Evolutionary conservation across 2,329 filamentous ascomycete species (phyloP), one percentile per base, ranked within the genome.

Genomic region (Trichoderma atroviride): DNA sequence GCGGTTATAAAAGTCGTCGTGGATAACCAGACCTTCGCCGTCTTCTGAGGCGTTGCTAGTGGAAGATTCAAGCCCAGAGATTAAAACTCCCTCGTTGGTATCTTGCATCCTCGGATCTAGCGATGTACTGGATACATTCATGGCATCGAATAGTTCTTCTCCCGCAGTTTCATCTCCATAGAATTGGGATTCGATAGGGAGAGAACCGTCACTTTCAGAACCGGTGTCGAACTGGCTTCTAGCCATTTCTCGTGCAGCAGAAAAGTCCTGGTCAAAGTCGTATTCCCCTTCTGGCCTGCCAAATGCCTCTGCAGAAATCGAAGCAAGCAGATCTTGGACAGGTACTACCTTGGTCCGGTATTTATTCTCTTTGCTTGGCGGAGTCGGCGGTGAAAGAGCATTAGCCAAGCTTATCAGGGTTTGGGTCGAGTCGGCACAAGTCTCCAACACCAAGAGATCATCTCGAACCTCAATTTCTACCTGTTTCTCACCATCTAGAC

Each of bases 361-460:
- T 76, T 96, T 96, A 72, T 90, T 88, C 73, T 92, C 90, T 71
- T 91, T 93, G 75, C 88, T 95, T 1, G 94, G 93, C 0, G 94
- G 91, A 9, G 89, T 90, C 1, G 96, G 95, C 5, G 95, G 96
- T 47, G 90, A 89, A 5, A 99, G 84, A 0, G 91, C 94, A 75
- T 92, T 93, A 19, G 94, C 81, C 53, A 97, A 86, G 2, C 87
- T 86, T 64, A 97, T 91, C 16, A 99, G 85, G 0, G 96, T 99
- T 78, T 97, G 94, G 0, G 94, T 98, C 1, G 96, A 99, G 79
- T 99, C 96, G 35, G 96, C 96, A 75, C 96, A 99, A 0, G 94
- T 96, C 79, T 99, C 96, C 7, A 99, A 82, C 40, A 99, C 90
- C 65, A 99, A 84, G 1, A 99, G 85, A 72, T 97, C 91, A 75